These are phyloP conservation scores for Cadophora sp. DNA, from an alignment of 2,329 filamentous ascomycete species.

Conservation along the genomic window DNA sequence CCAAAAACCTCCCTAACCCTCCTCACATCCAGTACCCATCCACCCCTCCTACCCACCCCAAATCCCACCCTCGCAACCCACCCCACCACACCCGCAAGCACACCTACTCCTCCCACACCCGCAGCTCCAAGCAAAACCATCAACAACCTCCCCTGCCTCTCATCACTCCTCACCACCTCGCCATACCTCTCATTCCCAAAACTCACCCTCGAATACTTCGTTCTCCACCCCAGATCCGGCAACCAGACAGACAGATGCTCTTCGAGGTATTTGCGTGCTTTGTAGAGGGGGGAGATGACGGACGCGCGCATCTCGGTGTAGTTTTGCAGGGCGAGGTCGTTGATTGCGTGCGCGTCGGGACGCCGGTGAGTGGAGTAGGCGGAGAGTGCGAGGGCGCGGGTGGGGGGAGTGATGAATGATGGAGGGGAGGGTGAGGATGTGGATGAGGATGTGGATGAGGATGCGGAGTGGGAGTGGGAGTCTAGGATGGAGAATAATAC, in stretches of 20 bases:
- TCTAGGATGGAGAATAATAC: constrained; percentile 86
- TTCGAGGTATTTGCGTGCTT: constrained; percentile 83
- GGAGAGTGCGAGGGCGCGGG: constrained; percentile 73
- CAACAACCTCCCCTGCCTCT: constrained; percentile 63
- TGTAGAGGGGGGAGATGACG: constrained; percentile 79
- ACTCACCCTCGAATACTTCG: constrained; percentile 89
- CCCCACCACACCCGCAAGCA: neutral
- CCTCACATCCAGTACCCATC: neutral
- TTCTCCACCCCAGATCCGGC: constrained; percentile 84
- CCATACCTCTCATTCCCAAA: constrained; percentile 94
- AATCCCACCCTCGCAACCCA: neutral
- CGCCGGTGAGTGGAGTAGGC: constrained; percentile 79
- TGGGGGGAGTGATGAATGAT: too few species aligned
- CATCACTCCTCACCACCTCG: constrained; percentile 74
- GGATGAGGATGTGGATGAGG: constrained; percentile 52
- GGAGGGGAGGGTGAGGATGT: too few species aligned
- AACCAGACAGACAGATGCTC: constrained; percentile 80
- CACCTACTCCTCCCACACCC: neutral
- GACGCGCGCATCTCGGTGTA: constrained; percentile 93
- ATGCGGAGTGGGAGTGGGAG: constrained; percentile 51
- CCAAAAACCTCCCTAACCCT: constrained; percentile 14
- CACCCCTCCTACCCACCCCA: constrained; percentile 5
- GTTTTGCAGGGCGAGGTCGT: constrained; percentile 88
- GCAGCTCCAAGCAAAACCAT: constrained; percentile 24
- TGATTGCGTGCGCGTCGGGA: constrained; percentile 86